Evolutionary conservation across 2,329 filamentous ascomycete genomes (phyloP).

Genomic region (Colletotrichum scovillei): DNA sequence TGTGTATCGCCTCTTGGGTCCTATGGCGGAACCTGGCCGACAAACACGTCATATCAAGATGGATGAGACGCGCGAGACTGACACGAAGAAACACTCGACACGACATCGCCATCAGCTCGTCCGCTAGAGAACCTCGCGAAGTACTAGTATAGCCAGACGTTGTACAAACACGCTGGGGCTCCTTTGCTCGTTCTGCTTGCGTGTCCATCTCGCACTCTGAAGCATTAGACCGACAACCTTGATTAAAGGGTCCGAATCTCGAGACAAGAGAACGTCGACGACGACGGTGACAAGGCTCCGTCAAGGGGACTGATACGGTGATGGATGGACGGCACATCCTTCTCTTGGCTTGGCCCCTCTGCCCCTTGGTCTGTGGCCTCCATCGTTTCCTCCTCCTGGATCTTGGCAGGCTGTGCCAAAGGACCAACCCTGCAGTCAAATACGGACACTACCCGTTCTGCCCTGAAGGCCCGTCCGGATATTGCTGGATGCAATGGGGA

Average conservation of each 20-base stretch:
- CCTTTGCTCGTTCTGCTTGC: neutral
- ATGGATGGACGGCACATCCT: constrained; percentile 14
- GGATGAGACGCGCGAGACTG: neutral
- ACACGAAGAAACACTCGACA: neutral
- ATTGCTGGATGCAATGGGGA: neutral
- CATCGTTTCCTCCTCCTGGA: constrained; percentile 9
- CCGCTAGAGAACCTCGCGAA: too few relatives aligned
- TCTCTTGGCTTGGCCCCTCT: constrained; percentile 22
- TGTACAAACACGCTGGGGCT: neutral
- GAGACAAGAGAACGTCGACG: neutral
- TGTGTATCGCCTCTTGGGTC: neutral
- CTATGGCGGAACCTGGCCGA: constrained; percentile 18
- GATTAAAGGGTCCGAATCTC: neutral
- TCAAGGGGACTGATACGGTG: neutral
- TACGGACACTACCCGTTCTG: constrained; percentile 16
- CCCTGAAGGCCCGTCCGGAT: constrained; percentile 3
- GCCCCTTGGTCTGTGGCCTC: constrained; percentile 23
- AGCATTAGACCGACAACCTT: neutral
- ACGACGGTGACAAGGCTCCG: neutral
- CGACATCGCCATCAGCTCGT: neutral
- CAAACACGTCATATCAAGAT: constrained; percentile 1
- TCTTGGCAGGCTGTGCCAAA: constrained; percentile 27
- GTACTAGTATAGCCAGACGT: neutral
- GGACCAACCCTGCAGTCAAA: constrained; percentile 25
- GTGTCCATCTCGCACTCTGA: neutral